A percentile compares a stretch with the other conserved stretches of the same genome.
Conservation (phyloP, 2,329 filamentous ascomycete species). For the Trichophyton equinum region DNA sequence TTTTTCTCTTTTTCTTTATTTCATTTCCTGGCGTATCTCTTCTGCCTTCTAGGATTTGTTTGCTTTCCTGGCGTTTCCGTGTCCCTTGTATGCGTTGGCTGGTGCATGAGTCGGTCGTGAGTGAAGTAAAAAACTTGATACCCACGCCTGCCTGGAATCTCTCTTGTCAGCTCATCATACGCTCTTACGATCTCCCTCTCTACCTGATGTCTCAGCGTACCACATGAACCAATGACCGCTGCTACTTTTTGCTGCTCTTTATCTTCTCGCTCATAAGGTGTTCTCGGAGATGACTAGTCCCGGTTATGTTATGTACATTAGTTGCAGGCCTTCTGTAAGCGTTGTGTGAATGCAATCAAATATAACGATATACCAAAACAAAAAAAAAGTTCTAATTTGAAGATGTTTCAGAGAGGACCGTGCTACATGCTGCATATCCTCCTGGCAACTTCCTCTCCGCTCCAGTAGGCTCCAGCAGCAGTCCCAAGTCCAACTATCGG, state of each 20-base stretch:
- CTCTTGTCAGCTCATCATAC: neutral
- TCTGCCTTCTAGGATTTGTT: neutral
- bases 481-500: conserved; percentile 84
- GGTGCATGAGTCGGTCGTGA: neutral
- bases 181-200: neutral
- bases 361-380: neutral
- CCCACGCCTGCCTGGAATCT: neutral
- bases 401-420: no score
- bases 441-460: conserved; percentile 63
- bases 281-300: neutral
- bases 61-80: neutral
- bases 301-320: neutral
- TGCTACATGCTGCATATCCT: conserved; percentile 27
- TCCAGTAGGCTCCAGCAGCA: conserved; percentile 84
- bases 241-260: neutral
- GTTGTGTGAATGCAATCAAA: neutral
- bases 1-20: neutral
- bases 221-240: neutral
- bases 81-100: neutral
- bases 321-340: neutral
- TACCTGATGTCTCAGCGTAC: neutral
- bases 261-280: neutral
- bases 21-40: neutral
- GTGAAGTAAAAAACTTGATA: neutral
- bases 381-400: no score